These are phyloP conservation scores for Trichoderma sp. DNA, from an alignment of 2,329 filamentous ascomycete species.

Conservation along the genomic window DNA sequence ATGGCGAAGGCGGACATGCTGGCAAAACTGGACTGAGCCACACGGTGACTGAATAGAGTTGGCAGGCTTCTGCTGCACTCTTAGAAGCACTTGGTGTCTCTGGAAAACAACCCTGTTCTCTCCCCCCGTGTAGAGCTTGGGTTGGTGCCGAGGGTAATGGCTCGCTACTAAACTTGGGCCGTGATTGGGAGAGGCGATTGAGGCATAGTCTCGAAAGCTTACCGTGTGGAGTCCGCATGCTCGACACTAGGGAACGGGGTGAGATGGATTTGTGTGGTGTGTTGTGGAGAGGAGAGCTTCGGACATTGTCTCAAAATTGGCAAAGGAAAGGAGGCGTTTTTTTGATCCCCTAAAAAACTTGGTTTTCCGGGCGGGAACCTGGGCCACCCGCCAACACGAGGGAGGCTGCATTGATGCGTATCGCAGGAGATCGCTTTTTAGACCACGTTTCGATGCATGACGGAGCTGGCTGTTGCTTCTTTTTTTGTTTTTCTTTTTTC, in stretches of 20 bases:
- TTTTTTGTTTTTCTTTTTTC: conserved; percentile 41
- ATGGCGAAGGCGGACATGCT: conserved; percentile 95
- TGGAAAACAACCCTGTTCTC: conserved; percentile 30
- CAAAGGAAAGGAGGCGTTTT: conserved; percentile 15
- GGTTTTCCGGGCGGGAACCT: conserved; percentile 27
- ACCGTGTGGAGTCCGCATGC: conserved; percentile 19
- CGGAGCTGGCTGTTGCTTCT: conserved; percentile 45
- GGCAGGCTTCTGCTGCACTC: conserved; percentile 34
- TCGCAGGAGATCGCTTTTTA: conserved; percentile 40
- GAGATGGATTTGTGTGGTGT: conserved; percentile 30
- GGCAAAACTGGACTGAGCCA: conserved; percentile 84
- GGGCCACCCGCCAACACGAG: conserved; percentile 28
- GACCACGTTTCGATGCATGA: conserved; percentile 52
- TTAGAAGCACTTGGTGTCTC: conserved; percentile 31
- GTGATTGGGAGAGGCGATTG: conserved; percentile 30
- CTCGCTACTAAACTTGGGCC: conserved; percentile 27
- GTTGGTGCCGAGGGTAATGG: conserved; percentile 30
- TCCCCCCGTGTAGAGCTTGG: conserved; percentile 30
- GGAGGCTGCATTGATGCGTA: conserved; percentile 36
- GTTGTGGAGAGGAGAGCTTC: conserved; percentile 27
- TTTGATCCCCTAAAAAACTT: conserved; percentile 26
- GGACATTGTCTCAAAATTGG: conserved; percentile 29
- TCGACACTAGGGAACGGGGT: conserved; percentile 21
- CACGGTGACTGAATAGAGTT: conserved; percentile 29
- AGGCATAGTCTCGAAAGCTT: conserved; percentile 31